A percentile compares a stretch with the other conserved stretches of the same genome.
These are phyloP conservation scores for Wallacemonas sp. DNA, from an alignment of 208 protist species.

Conservation along the genomic window DNA sequence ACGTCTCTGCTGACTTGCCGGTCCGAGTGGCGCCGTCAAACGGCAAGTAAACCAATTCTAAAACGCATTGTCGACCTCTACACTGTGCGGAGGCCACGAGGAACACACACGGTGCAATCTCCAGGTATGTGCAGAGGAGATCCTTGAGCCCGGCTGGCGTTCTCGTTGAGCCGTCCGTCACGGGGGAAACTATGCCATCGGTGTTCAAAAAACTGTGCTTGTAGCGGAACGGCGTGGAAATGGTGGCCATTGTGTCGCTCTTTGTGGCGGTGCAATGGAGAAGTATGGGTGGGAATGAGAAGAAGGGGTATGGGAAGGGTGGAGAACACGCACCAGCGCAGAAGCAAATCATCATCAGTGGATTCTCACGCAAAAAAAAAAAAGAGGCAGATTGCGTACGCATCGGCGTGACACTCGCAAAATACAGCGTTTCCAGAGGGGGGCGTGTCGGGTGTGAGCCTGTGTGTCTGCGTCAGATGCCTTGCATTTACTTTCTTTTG, in stretches of 20 bases:
- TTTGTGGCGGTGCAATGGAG: not conserved
- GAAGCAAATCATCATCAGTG: no score
- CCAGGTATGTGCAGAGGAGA: conserved; percentile 22
- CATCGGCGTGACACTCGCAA: no score
- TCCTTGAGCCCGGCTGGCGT: conserved; percentile 1
- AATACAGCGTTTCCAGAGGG: no score
- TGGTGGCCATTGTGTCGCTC: conserved; percentile 4
- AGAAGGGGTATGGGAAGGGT: no score
- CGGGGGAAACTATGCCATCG: not conserved
- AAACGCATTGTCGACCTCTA: conserved; percentile 47
- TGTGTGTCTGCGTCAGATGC: no score
- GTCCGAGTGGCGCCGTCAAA: not conserved
- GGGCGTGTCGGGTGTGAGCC: no score
- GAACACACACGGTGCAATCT: conserved; percentile 49
- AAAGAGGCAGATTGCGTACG: no score
- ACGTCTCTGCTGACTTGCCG: not conserved
- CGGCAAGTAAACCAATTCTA: conserved; percentile 47
- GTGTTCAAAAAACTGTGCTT: conserved; percentile 1
- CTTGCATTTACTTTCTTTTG: no score
- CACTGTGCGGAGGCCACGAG: conserved; percentile 58
- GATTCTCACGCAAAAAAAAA: no score
- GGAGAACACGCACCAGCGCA: no score
- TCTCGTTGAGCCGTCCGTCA: not conserved
- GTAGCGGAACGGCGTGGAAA: conserved; percentile 1
- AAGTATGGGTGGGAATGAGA: not conserved